Percentiles rank a stretch among this genome's conserved stretches.
phyloP scores from a whole-genome alignment of 148 eudicot species.

The Chenopodium quinoa region DNA sequence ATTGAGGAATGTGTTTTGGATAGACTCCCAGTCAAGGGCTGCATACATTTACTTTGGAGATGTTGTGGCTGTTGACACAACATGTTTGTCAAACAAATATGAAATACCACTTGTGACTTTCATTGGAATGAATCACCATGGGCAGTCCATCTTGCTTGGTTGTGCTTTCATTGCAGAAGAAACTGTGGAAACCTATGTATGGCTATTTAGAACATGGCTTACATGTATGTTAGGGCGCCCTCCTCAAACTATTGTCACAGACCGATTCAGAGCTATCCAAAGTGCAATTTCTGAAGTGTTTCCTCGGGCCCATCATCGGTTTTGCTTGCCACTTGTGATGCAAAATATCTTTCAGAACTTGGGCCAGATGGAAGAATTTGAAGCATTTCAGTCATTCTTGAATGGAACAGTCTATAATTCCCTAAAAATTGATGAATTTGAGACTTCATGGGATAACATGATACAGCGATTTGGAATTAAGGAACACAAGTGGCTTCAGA shows the following conservation, averaged over 20 bases:
- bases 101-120: slow-evolving; percentile 58
- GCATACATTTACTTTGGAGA: slow-evolving; percentile 70
- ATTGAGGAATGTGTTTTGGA: slow-evolving; percentile 75
- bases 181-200: slow-evolving; percentile 55
- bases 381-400: slow-evolving; percentile 37
- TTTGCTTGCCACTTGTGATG: slow-evolving; percentile 52
- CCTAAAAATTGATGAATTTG: slow-evolving; percentile 67
- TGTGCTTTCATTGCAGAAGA: slow-evolving; percentile 74
- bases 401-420: slow-evolving; percentile 44
- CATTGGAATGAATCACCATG: slow-evolving; percentile 78
- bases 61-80: slow-evolving; percentile 65
- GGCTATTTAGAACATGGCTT: slow-evolving; percentile 81
- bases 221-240: slow-evolving; percentile 75
- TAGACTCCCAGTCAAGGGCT: slow-evolving; percentile 74
- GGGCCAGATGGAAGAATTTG: slow-evolving; percentile 42
- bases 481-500: slow-evolving; percentile 49
- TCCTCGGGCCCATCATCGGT: slow-evolving; percentile 67
- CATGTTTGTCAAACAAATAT: slow-evolving; percentile 52
- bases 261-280: slow-evolving; percentile 48
- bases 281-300: slow-evolving; percentile 67
- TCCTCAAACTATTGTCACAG: slow-evolving; percentile 66
- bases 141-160: slow-evolving; percentile 58
- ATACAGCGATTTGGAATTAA: slow-evolving; percentile 46
- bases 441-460: slow-evolving; percentile 70
- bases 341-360: slow-evolving; percentile 44